Evolutionary conservation across 2,329 filamentous ascomycete species (phyloP).

Genomic region (Verticillium zaregamsianum): DNA sequence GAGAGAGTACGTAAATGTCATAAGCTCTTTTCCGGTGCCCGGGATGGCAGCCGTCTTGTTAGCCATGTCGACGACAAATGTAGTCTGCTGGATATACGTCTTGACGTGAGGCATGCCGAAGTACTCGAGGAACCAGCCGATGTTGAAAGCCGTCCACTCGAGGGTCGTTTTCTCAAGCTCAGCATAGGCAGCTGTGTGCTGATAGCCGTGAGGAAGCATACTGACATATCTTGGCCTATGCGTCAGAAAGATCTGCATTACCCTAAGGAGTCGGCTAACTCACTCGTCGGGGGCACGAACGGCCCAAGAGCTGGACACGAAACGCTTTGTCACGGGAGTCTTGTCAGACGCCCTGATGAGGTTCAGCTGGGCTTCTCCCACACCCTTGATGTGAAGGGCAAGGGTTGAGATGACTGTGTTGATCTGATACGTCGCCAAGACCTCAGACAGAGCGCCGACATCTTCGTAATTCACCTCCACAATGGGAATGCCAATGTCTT

Average conservation of each 20-base stretch:
- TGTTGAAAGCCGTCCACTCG: constrained; percentile 14
- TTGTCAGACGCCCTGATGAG: constrained; percentile 37
- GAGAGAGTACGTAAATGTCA: constrained; percentile 38
- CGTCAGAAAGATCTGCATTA: constrained; percentile 11
- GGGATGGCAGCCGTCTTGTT: constrained; percentile 25
- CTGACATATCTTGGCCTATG: not conserved
- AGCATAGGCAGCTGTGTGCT: too few relatives aligned
- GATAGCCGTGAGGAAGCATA: not conserved
- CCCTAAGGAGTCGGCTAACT: too few relatives aligned
- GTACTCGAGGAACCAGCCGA: constrained; percentile 21
- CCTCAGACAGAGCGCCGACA: not conserved
- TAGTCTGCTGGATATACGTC: constrained; percentile 17
- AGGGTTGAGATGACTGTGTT: constrained; percentile 40
- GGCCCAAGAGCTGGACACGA: constrained; percentile 9
- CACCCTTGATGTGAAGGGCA: constrained; percentile 21
- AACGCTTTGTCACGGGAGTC: constrained; percentile 29
- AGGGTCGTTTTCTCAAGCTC: constrained; percentile 1
- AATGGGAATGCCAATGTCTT: too few relatives aligned
- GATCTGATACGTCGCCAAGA: constrained; percentile 20
- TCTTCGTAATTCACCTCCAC: not conserved
- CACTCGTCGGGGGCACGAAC: too few relatives aligned
- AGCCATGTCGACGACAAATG: constrained; percentile 1
- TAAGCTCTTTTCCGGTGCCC: constrained; percentile 30
- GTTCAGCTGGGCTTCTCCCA: constrained; percentile 28
- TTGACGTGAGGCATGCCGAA: constrained; percentile 19